Conservation (phyloP, 2,329 filamentous ascomycete genomes). For the Pyricularia sp. region DNA sequence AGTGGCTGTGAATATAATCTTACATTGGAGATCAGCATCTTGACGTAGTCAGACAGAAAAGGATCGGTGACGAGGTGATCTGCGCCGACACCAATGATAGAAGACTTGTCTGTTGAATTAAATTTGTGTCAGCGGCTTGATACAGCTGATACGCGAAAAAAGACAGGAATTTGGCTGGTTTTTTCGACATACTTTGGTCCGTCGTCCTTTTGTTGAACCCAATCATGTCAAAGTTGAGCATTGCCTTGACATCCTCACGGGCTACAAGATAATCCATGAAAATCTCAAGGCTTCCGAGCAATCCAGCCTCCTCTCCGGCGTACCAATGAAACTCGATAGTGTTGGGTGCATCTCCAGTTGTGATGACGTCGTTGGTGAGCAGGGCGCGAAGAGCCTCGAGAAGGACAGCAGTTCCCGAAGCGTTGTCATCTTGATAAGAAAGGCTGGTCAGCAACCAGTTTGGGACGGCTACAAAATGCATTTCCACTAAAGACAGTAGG, state of each 20-base stretch:
- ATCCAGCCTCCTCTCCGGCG: slow-evolving; percentile 75
- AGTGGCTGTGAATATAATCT: no score
- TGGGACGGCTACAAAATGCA: slow-evolving; percentile 41
- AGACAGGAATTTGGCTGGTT: neutral
- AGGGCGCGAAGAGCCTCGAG: slow-evolving; percentile 79
- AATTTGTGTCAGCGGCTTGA: neutral
- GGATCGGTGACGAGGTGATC: slow-evolving; percentile 76
- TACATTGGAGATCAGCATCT: slow-evolving; percentile 20
- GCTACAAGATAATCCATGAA: slow-evolving; percentile 68
- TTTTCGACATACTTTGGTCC: neutral
- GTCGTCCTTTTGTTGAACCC: slow-evolving; percentile 40
- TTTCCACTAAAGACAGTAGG: neutral
- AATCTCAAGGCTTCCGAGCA: slow-evolving; percentile 80
- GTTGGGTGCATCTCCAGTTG: slow-evolving; percentile 61
- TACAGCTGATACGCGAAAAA: neutral
- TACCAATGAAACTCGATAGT: slow-evolving; percentile 97
- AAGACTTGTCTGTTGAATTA: neutral
- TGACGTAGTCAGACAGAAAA: slow-evolving; percentile 85
- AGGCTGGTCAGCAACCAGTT: slow-evolving; percentile 37
- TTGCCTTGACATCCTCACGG: slow-evolving; percentile 71
- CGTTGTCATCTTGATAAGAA: slow-evolving; percentile 62
- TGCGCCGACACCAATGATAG: slow-evolving; percentile 34
- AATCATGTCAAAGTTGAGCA: slow-evolving; percentile 98
- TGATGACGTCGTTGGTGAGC: slow-evolving; percentile 56
- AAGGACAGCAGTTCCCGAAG: slow-evolving; percentile 85